phyloP scores from a whole-genome alignment of 2,329 filamentous ascomycete genomes.

The Pyricularia sp. region DNA sequence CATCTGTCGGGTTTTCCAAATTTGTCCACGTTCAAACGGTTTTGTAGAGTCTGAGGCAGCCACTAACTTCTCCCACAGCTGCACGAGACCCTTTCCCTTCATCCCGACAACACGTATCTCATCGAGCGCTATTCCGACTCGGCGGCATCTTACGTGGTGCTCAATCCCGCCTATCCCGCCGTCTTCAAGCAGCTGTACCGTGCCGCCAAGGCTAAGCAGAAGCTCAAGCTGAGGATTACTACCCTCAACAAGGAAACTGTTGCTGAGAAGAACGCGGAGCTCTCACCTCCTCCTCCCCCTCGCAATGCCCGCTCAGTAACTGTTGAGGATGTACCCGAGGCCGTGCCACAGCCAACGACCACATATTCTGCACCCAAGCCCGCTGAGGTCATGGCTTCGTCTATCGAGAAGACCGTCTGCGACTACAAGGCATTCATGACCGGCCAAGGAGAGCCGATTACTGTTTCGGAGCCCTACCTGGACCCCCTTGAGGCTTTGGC shows the following conservation, averaged over 20 bases:
- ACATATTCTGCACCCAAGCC: neutral
- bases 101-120: conserved; percentile 45
- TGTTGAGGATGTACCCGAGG: conserved; percentile 36
- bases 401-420: neutral
- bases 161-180: conserved; percentile 63
- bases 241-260: conserved; percentile 11
- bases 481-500: neutral
- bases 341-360: conserved; percentile 3
- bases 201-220: conserved; percentile 94
- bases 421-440: neutral
- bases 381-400: neutral
- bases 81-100: conserved; percentile 53
- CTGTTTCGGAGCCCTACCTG: neutral
- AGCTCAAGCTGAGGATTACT: conserved; percentile 76
- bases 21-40: neutral
- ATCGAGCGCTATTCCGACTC: conserved; percentile 96
- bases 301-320: conserved; percentile 19
- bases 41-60: no score
- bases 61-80: conserved; percentile 37
- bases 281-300: neutral
- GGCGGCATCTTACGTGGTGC: conserved; percentile 62
- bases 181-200: conserved; percentile 96
- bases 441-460: neutral
- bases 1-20: neutral
- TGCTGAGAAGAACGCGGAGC: neutral